A percentile compares a stretch with the other conserved stretches of the same genome.
phyloP scores from a whole-genome alignment of 495 filamentous ascomycete genomes.

The Penicillium argentinense region DNA sequence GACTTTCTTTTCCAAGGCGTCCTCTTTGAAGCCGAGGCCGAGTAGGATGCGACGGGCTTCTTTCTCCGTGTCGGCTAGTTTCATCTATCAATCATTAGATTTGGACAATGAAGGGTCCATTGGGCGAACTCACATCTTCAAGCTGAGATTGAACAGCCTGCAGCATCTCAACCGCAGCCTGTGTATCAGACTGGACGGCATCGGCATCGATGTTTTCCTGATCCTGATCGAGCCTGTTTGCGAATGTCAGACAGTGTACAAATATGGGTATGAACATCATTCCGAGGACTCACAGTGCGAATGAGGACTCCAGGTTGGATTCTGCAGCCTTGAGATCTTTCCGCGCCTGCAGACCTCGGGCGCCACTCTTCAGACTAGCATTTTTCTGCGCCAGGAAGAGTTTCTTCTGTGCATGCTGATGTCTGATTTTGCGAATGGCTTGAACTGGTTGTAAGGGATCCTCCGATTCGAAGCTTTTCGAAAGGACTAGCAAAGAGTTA shows the following conservation, averaged over 20 bases:
- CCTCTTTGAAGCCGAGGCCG: slow-evolving; percentile 71
- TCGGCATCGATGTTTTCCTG: slow-evolving; percentile 54
- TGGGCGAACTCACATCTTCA: slow-evolving; percentile 37
- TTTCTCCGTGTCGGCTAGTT: slow-evolving; percentile 49
- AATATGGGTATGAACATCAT: neutral
- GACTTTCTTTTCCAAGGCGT: slow-evolving; percentile 54
- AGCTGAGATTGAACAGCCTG: slow-evolving; percentile 60
- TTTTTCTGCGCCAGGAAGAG: slow-evolving; percentile 69
- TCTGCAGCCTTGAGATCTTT: slow-evolving; percentile 68
- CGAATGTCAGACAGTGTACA: neutral
- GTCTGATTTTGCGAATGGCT: slow-evolving; percentile 57
- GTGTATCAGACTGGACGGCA: slow-evolving; percentile 57
- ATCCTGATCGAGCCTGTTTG: slow-evolving; percentile 50
- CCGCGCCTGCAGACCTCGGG: slow-evolving; percentile 67
- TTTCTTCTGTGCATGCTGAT: slow-evolving; percentile 58
- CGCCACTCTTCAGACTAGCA: slow-evolving; percentile 69
- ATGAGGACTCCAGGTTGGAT: slow-evolving; percentile 55
- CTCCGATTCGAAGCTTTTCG: slow-evolving; percentile 43
- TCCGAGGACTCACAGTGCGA: slow-evolving; percentile 41
- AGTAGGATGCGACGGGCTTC: slow-evolving; percentile 62
- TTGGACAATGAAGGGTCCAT: neutral
- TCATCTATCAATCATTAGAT: slow-evolving; percentile 33
- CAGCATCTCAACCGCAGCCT: slow-evolving; percentile 60
- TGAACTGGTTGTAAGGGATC: slow-evolving; percentile 57
- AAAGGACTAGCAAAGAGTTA: slow-evolving; percentile 30